These are phyloP conservation scores for Yamadazyma phyllophila DNA, from an alignment of 805 yeast species.

Conservation along the genomic window DNA sequence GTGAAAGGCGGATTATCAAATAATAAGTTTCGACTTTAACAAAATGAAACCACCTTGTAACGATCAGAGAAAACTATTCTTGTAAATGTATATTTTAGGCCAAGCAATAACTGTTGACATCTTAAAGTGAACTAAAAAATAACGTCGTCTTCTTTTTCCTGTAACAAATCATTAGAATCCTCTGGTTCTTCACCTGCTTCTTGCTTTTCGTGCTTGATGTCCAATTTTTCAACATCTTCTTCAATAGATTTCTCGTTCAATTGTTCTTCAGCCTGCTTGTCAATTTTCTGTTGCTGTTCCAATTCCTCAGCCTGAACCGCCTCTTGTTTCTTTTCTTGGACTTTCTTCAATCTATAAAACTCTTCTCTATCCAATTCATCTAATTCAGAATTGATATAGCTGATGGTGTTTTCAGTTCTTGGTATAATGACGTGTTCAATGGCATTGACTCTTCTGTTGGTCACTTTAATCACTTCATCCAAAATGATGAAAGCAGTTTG, in stretches of 20 bases:
- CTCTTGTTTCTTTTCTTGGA: slow-evolving; percentile 88
- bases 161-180: slow-evolving; percentile 19
- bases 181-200: slow-evolving; percentile 7
- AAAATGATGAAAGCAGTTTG: slow-evolving; percentile 95
- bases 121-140: slow-evolving; percentile 25
- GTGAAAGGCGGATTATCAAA: too few relatives aligned
- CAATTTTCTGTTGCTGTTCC: slow-evolving; percentile 15
- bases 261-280: slow-evolving; percentile 3
- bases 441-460: slow-evolving; percentile 97
- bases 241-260: slow-evolving; percentile 23
- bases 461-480: slow-evolving; percentile 96
- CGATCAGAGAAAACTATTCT: too few relatives aligned
- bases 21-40: too few relatives aligned
- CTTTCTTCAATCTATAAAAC: slow-evolving; percentile 93
- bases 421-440: slow-evolving; percentile 98
- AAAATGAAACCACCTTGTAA: too few relatives aligned
- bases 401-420: slow-evolving; percentile 92
- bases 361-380: slow-evolving; percentile 99
- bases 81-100: neutral
- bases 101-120: neutral
- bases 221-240: slow-evolving; percentile 29
- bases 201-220: slow-evolving; percentile 8
- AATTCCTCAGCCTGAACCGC: slow-evolving; percentile 61
- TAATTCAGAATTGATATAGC: slow-evolving; percentile 88
- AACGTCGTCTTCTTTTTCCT: slow-evolving; percentile 47